phyloP scores from a whole-genome alignment of 2,329 filamentous ascomycete species.

The Beauveria rudraprayagi region DNA sequence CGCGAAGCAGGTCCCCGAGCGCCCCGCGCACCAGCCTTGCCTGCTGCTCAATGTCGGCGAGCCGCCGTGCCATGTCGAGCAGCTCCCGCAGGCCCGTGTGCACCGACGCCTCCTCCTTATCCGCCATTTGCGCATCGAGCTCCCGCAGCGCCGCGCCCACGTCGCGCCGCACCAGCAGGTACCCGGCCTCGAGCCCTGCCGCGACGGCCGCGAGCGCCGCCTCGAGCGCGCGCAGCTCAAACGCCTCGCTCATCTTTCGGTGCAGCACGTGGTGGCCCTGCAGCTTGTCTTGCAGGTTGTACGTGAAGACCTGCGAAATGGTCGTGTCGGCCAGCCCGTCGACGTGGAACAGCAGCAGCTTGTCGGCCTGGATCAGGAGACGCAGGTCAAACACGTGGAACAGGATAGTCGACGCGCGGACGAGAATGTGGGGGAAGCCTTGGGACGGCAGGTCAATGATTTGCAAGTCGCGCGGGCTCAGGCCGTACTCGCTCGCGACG shows the following conservation, averaged over 20 bases:
- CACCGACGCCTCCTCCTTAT: constrained; percentile 15
- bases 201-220: constrained; percentile 26
- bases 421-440: constrained; percentile 25
- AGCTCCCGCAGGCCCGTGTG: constrained; percentile 20
- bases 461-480: constrained; percentile 23
- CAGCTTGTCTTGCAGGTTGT: constrained; percentile 18
- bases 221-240: constrained; percentile 27
- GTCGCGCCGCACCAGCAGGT: constrained; percentile 16
- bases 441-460: constrained; percentile 25
- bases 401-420: constrained; percentile 24
- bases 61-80: constrained; percentile 21
- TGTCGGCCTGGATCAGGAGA: constrained; percentile 25
- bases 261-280: constrained; percentile 17
- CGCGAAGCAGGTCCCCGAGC: constrained; percentile 25
- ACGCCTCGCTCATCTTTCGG: constrained; percentile 18
- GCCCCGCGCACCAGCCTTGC: constrained; percentile 26
- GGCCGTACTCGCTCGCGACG: constrained; percentile 11
- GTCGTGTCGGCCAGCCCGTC: constrained; percentile 10
- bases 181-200: constrained; percentile 25
- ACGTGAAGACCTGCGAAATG: constrained; percentile 15
- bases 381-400: constrained; percentile 28
- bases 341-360: constrained; percentile 22
- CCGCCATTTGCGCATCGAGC: constrained; percentile 8
- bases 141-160: constrained; percentile 9
- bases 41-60: constrained; percentile 22